Evolutionary conservation across 2,329 filamentous ascomycete genomes (phyloP), one percentile per base, ranked within the genome.

Genomic region (Plectosphaerella cucumerina): DNA sequence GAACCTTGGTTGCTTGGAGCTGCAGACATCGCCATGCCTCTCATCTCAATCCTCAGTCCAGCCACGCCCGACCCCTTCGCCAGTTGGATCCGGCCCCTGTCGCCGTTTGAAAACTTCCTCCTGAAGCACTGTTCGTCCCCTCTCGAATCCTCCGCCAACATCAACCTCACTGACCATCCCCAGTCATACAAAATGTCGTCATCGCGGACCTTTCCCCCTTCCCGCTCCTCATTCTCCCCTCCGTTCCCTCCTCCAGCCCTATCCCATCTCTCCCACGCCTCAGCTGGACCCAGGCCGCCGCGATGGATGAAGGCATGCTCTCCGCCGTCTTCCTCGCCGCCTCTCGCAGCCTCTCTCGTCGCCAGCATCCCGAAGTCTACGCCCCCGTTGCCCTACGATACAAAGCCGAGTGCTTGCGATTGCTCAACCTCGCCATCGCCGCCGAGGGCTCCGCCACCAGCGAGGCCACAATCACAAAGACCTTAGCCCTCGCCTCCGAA

Each of bases 391-490:
- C 51, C 3, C 17, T 56, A n/a, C 42, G 37, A 8, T 61, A 61
- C 35, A 56, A 53, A 22, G 42, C 44, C 3, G 47, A 55, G 3
- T 58, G 55, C 18, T 55, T 60, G 15, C 43, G 26, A 8, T 26
- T 44, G 9, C 53, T 60, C 6, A 50, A 47, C 15, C 18, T 42
- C 9, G 51, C 47, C 10, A 21, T 59, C 17, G 33, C 42, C 3
- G 26, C 31, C 6, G 54, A 59, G 21, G 50, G 50, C 12, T 23
- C 31, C 5, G 23, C 39, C 12, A 43, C 53, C 14, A 58, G 54
- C 34, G 55, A 61, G 10, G 23, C 53, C 10, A 61, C 59, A 6
- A 56, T 61, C 14, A 53, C 56, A 1, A 58, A 60, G 37, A 58
- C 51, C 8, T 39, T 59, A n/a, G 53, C 47, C 34, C 37, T 56